Evolutionary conservation across 331 rosid species (phyloP).

Genomic region (Rosa hybrid): DNA sequence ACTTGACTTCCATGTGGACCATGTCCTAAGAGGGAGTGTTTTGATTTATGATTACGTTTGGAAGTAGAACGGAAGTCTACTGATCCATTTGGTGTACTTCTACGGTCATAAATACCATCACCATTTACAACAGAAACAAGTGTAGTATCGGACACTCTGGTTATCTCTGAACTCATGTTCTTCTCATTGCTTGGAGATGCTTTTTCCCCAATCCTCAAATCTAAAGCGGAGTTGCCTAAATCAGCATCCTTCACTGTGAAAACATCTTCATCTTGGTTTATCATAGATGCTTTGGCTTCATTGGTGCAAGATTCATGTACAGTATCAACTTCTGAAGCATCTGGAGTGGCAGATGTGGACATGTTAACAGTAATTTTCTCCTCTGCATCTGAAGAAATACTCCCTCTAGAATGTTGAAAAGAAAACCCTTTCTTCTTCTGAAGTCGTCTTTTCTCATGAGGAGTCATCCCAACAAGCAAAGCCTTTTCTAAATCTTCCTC

Average conservation of each 20-base stretch:
- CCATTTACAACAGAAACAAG: conserved; percentile 28
- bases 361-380: conserved; percentile 37
- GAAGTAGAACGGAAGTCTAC: conserved; percentile 26
- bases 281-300: conserved; percentile 11
- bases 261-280: conserved; percentile 25
- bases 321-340: conserved; percentile 30
- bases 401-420: conserved; percentile 43
- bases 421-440: conserved; percentile 66
- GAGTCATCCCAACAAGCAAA: conserved; percentile 83
- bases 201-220: conserved; percentile 37
- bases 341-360: conserved; percentile 25
- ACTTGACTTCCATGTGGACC: conserved; percentile 97
- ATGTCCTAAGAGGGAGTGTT: conserved; percentile 83
- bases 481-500: conserved; percentile 84
- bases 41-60: conserved; percentile 50
- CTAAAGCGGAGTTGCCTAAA: conserved; percentile 29
- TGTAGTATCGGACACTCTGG: conserved; percentile 23
- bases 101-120: conserved; percentile 29
- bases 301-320: conserved; percentile 30
- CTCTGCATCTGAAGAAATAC: conserved; percentile 31
- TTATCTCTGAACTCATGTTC: conserved; percentile 28
- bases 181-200: conserved; percentile 29
- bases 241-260: conserved; percentile 21
- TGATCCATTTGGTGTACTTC: conserved; percentile 34
- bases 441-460: conserved; percentile 75